Conservation (phyloP, 2,329 filamentous ascomycete species). For the Keithomyces neogunnii region DNA sequence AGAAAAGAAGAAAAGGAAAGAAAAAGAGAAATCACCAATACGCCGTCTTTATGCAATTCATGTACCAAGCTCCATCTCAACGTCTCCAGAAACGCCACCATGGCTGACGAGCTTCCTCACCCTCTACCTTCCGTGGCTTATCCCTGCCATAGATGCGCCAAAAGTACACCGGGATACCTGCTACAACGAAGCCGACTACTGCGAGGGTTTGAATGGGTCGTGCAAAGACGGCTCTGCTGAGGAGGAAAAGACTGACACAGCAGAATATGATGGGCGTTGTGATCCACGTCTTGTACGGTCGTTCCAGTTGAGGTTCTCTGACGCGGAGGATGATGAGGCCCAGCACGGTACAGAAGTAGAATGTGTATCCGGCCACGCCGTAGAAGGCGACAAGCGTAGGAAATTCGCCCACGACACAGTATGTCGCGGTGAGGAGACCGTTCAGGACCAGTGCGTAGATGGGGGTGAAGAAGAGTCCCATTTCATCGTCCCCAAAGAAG, state of each 20-base stretch:
- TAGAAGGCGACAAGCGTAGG: conserved; percentile 91
- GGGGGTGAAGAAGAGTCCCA: conserved; percentile 86
- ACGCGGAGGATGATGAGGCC: conserved; percentile 87
- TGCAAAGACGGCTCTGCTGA: conserved; percentile 82
- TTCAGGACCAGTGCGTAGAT: conserved; percentile 87
- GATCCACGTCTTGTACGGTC: conserved; percentile 95
- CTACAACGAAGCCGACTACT: conserved; percentile 76
- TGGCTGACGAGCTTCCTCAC: conserved; percentile 22
- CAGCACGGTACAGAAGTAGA: conserved; percentile 93
- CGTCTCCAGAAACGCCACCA: conserved; percentile 56
- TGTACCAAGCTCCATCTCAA: not conserved
- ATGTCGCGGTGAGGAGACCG: conserved; percentile 59
- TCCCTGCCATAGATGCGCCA: conserved; percentile 69
- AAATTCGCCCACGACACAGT: conserved; percentile 85
- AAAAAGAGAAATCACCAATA: not conserved
- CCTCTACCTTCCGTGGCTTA: conserved; percentile 34
- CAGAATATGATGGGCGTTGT: conserved; percentile 96
- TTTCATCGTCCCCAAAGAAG: conserved; percentile 67
- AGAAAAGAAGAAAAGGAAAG: not conserved
- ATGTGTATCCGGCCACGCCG: conserved; percentile 92
- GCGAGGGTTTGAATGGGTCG: conserved; percentile 84
- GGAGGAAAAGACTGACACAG: conserved; percentile 88
- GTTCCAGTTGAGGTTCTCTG: conserved; percentile 74
- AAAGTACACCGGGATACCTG: conserved; percentile 81
- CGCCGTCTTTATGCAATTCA: not conserved